Evolutionary conservation across 2,329 filamentous ascomycete genomes (phyloP), one percentile per base, ranked within the genome.

Genomic region (Cytospora piceae): DNA sequence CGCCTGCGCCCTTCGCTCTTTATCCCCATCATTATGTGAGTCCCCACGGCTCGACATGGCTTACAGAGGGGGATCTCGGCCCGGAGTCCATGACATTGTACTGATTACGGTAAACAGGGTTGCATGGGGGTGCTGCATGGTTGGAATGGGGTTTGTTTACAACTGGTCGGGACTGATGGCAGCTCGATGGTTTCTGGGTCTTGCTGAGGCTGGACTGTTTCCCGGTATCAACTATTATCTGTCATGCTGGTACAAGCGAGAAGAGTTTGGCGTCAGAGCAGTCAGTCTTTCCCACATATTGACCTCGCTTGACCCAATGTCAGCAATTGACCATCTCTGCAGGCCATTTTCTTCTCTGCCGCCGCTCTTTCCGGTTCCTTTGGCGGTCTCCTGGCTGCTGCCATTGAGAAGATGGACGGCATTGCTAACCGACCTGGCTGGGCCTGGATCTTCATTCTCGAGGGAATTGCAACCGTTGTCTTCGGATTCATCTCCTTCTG

Each of bases 11-110:
- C 93, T 0, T 92, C 89, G 49, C 78, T 94, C 61, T 97, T 96
- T 74, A 87, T 96, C 63, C 90, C 93, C 2, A 80, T 85, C 37
- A 96, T 96, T 73, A 96, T 97, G 90, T 83, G 85, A 70, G 81
- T 84, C 27, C 20, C 1, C 31, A 9, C 14, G 37, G 20, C 51
- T 29, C 17, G 0, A 7, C 12, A 1, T 32, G 6, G 1, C 11
- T 3, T 24, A 1, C 42, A 14, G 4, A 3, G 32, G 8, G 32
- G 27, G 22, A 67, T 70, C 20, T 34, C 15, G 29, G 20, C 2
- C 34, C 3, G 22, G 8, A 14, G 39, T 4, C 5, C 6, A 42
- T 3, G 20, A 7, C 9, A n/a, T 24, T 17, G 8, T 51, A 22
- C 67, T 67, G 24, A 67, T 29, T 14, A 8, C 2, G 4, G 12